Evolutionary conservation across 2,329 filamentous ascomycete genomes (phyloP).

Genomic region (Emmonsiellopsis sp.): DNA sequence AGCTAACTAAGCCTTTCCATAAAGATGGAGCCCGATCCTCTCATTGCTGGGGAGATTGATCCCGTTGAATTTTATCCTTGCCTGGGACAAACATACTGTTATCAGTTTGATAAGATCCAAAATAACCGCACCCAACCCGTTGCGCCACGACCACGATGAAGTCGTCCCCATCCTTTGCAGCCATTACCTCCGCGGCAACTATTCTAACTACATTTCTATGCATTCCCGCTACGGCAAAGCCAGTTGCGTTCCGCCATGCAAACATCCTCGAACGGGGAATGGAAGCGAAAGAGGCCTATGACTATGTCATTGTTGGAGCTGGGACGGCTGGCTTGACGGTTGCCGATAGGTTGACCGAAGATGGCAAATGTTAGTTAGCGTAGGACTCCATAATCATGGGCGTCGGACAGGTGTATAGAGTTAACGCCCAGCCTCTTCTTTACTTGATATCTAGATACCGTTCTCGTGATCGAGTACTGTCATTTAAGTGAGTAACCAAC

Average conservation of each 20-base stretch:
- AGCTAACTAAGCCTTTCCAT: too few relatives aligned
- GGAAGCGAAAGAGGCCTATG: conserved; percentile 23
- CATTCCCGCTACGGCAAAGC: not conserved
- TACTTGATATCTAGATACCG: not conserved
- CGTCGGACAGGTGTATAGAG: too few relatives aligned
- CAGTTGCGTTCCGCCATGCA: not conserved
- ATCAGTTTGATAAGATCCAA: too few relatives aligned
- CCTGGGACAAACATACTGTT: too few relatives aligned
- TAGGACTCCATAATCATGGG: too few relatives aligned
- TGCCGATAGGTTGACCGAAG: conserved; percentile 3
- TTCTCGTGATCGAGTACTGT: not conserved
- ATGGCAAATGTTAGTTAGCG: not conserved
- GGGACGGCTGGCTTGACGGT: conserved; percentile 39
- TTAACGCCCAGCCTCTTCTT: too few relatives aligned
- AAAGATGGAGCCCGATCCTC: too few relatives aligned
- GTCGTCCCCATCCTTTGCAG: not conserved
- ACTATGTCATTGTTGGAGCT: conserved; percentile 44
- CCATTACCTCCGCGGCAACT: not conserved
- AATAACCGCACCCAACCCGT: too few relatives aligned
- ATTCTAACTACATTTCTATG: not conserved
- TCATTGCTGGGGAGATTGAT: too few relatives aligned
- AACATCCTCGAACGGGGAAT: not conserved
- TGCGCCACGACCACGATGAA: not conserved
- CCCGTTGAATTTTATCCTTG: too few relatives aligned
- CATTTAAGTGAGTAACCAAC: not conserved